Percentiles rank a stretch among this genome's conserved stretches.
phyloP scores from a whole-genome alignment of 164 flowering plant genomes.

The Chimonanthus salicifolius region DNA sequence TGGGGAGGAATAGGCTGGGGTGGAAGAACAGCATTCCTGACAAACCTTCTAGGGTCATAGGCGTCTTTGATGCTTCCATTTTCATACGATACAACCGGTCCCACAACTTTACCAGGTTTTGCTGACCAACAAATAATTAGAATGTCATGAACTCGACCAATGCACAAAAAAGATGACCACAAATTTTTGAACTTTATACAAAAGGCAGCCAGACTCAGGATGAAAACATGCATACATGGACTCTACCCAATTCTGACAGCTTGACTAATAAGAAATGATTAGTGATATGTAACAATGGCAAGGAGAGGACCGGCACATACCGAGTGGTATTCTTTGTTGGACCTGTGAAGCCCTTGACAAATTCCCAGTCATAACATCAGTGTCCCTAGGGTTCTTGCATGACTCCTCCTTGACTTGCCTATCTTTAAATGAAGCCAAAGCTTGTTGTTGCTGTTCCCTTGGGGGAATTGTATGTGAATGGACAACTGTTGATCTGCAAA shows the following conservation, averaged over 20 bases:
- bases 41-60: constrained; percentile 43
- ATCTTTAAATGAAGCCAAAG: constrained; percentile 26
- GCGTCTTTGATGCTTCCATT: constrained; percentile 40
- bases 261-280: not conserved
- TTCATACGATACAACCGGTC: constrained; percentile 52
- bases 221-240: not conserved
- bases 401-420: constrained; percentile 32
- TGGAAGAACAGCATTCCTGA: constrained; percentile 41
- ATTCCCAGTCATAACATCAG: constrained; percentile 32
- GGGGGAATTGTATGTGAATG: constrained; percentile 59
- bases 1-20: constrained; percentile 36
- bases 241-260: not conserved
- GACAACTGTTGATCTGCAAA: constrained; percentile 65
- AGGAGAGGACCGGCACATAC: not conserved
- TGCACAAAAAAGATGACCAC: not conserved
- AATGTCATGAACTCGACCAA: not conserved
- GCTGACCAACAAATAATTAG: constrained; percentile 25
- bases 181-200: not conserved
- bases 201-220: not conserved
- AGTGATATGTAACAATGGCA: not conserved
- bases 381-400: constrained; percentile 32
- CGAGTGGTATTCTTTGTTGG: constrained; percentile 34
- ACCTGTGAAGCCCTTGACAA: constrained; percentile 37
- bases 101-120: constrained; percentile 61
- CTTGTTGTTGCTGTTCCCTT: constrained; percentile 44